phyloP scores from a whole-genome alignment of 257 asterid species.

The Leonotis leonurus region DNA sequence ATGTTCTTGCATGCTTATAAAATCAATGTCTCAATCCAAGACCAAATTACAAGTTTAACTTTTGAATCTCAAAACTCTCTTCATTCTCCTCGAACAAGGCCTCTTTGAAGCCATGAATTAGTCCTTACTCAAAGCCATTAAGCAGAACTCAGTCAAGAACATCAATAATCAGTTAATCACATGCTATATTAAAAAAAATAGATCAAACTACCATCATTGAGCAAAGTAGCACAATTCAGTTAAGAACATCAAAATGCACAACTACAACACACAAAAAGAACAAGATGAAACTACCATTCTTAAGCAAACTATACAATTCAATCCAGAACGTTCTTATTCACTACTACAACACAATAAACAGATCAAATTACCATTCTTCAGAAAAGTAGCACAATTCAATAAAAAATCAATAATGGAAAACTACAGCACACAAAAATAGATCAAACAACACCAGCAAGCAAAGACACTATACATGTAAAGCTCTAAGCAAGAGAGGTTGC shows the following conservation, averaged over 20 bases:
- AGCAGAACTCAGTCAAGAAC: not conserved
- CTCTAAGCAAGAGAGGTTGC: constrained; percentile 81
- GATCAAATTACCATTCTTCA: not conserved
- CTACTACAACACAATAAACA: too few species aligned
- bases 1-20: not conserved
- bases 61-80: too few species aligned
- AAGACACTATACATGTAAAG: constrained; percentile 67
- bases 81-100: too few species aligned
- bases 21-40: not conserved
- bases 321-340: too few species aligned
- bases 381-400: not conserved
- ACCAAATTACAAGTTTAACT: too few species aligned
- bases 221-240: not conserved
- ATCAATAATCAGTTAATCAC: not conserved
- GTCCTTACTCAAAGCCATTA: too few species aligned
- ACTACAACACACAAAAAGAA: not conserved
- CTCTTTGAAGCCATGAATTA: too few species aligned
- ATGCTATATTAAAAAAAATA: too few species aligned
- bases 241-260: not conserved
- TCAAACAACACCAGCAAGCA: not conserved
- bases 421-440: not conserved
- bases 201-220: not conserved
- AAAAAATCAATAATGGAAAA: not conserved
- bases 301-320: too few species aligned
- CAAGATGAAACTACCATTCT: too few species aligned